Conservation (phyloP, 495 filamentous ascomycete genomes). For the Aspergillus ostianus region DNA sequence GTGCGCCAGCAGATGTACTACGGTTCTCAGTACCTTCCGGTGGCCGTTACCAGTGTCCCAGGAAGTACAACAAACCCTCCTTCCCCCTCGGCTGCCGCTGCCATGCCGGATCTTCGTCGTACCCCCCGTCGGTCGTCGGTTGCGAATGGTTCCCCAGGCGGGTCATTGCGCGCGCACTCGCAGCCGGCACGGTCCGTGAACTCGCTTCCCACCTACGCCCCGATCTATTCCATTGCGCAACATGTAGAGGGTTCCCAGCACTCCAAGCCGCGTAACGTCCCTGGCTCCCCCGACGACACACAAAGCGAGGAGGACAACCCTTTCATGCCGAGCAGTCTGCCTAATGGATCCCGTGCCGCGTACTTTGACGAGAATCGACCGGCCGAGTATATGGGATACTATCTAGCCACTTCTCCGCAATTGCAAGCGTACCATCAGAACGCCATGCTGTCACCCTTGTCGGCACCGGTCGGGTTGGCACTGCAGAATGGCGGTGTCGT, state of each 20-base stretch:
- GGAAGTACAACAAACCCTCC: constrained; percentile 60
- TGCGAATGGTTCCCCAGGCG: constrained; percentile 50
- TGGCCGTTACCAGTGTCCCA: constrained; percentile 41
- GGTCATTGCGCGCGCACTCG: constrained; percentile 60
- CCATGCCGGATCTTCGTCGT: constrained; percentile 56
- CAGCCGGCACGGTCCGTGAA: constrained; percentile 60
- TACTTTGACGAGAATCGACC: constrained; percentile 47
- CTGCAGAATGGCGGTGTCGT: constrained; percentile 47
- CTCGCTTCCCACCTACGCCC: constrained; percentile 37
- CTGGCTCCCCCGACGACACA: constrained; percentile 36
- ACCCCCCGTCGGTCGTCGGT: constrained; percentile 56
- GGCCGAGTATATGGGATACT: constrained; percentile 67
- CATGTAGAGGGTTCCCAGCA: constrained; percentile 35
- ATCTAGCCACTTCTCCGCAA: constrained; percentile 57
- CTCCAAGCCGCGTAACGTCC: constrained; percentile 30
- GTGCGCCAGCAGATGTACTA: constrained; percentile 48
- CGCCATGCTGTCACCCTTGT: constrained; percentile 42
- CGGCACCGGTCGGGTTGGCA: constrained; percentile 47
- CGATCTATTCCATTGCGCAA: constrained; percentile 39
- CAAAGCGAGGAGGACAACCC: constrained; percentile 43
- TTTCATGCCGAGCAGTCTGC: constrained; percentile 41
- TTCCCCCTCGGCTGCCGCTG: constrained; percentile 56
- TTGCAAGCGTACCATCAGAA: constrained; percentile 49
- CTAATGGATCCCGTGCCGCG: constrained; percentile 36
- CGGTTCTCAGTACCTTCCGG: constrained; percentile 47